Evolutionary conservation across 208 protist species (phyloP).

Genomic region (Acanthamoeba healyi): DNA sequence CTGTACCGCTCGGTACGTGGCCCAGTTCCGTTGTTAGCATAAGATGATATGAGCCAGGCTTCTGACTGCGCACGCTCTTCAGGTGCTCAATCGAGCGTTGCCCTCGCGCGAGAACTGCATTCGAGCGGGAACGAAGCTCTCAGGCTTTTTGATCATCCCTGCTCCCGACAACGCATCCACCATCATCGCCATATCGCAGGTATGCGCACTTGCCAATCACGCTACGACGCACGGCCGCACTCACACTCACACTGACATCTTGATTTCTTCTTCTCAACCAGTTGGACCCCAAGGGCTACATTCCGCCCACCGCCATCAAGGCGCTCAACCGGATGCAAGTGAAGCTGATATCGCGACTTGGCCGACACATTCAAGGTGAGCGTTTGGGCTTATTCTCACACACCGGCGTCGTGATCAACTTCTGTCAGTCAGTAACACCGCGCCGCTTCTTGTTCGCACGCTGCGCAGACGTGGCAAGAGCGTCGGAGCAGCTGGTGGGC

Average conservation of each 20-base stretch:
- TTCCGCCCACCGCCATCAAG: neutral
- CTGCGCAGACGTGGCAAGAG: neutral
- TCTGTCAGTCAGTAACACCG: neutral
- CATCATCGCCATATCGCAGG: constrained; percentile 12
- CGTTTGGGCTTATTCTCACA: too few relatives aligned
- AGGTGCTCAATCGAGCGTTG: neutral
- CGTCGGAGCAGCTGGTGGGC: neutral
- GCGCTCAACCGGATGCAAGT: constrained; percentile 41
- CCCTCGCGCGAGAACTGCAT: constrained; percentile 34
- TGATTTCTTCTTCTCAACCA: neutral
- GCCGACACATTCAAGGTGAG: constrained; percentile 22
- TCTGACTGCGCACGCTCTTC: neutral
- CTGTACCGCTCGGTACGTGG: constrained; percentile 23
- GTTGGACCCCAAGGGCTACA: constrained; percentile 59
- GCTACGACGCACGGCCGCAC: too few relatives aligned
- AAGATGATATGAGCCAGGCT: neutral
- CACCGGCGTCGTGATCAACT: neutral
- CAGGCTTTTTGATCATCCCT: constrained; percentile 2
- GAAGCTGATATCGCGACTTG: neutral
- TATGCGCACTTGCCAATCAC: neutral
- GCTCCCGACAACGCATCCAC: neutral
- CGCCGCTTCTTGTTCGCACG: neutral
- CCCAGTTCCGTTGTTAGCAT: too few relatives aligned
- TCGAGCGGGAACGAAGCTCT: neutral
- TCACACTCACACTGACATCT: too few relatives aligned